Evolutionary conservation across 345 rosid genomes (phyloP), one percentile per base, ranked within the genome.

Genomic region (Triadica sebifera): DNA sequence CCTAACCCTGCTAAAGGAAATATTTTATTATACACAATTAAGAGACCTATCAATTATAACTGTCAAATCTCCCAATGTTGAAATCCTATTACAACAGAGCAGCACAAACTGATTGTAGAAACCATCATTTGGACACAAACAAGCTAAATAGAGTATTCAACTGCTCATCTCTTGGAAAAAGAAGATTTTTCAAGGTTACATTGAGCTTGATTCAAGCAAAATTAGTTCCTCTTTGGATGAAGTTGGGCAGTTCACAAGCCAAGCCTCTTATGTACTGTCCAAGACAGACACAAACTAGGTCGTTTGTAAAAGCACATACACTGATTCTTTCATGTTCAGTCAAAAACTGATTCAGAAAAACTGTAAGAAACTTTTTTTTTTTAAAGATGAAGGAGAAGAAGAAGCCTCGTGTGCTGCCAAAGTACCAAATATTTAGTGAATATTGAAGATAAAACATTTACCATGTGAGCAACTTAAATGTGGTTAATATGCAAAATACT

Each of bases 21-120:
- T 17, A 16, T 50, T 34, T 52, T 45, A 72, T 72, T 12, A 61
- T 46, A 45, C 58, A 63, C 25, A 70, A 29, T n/a, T 39, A 63
- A 55, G 38, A 50, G 11, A 60, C 46, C 25, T 5, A 24, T 11
- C 46, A 34, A 5, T 50, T 38, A 11, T 12, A 3, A 38, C 22
- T n/a, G 1, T 29, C 15, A n/a, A 25, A 65, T 45, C 19, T 10
- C 43, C 8, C 47, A 65, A 16, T 43, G 2, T n/a, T 43, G 16
- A 72, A 46, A 29, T 22, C 41, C 3, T 5, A 34, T 25, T 49
- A 2, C 15, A 29, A 29, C 34, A 29, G 16, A 24, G 56, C 5
- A 52, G 47, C 13, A 8, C 41, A 8, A 52, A 38, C 8, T n/a
- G 46, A 53, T 34, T 17, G 25, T 11, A 55, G 53, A 47, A 34